phyloP scores from a whole-genome alignment of 257 asterid genomes.

The Nicotiana tabacum region DNA sequence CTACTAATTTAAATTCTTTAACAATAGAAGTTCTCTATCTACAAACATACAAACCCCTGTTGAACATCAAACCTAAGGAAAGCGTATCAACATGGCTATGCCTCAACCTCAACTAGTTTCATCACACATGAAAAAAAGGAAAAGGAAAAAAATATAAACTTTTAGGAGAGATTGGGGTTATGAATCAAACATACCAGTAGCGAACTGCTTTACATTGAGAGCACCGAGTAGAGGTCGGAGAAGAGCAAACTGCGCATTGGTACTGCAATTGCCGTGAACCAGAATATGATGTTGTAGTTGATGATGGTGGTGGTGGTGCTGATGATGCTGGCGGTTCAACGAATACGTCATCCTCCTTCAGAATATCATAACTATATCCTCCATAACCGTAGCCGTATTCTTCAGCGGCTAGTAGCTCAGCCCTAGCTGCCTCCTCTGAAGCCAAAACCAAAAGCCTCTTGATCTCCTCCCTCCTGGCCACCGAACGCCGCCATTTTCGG shows the following conservation, averaged over 20 bases:
- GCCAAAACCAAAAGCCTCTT: constrained; percentile 54
- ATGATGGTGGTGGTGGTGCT: constrained; percentile 3
- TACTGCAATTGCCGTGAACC: constrained; percentile 34
- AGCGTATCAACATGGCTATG: background rate
- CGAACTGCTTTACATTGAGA: constrained; percentile 69
- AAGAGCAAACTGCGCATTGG: constrained; percentile 60
- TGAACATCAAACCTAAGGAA: background rate
- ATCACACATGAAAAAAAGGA: background rate
- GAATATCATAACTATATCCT: constrained; percentile 17
- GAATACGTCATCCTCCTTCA: constrained; percentile 16
- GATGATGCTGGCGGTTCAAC: constrained; percentile 16
- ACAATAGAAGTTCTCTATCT: background rate
- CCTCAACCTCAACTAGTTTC: background rate
- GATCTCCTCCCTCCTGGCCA: constrained; percentile 64
- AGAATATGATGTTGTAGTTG: background rate
- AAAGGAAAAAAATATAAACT: background rate
- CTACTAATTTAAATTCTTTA: background rate
- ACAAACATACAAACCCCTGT: no score
- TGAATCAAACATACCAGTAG: constrained; percentile 56
- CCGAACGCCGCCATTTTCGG: constrained; percentile 57
- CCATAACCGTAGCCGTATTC: constrained; percentile 20
- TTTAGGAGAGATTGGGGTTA: background rate
- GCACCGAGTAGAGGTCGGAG: constrained; percentile 68
- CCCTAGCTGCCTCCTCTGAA: constrained; percentile 64
- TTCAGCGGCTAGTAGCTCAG: constrained; percentile 44